Percentiles rank a stretch among this genome's conserved stretches.
phyloP scores from a whole-genome alignment of 371 early-diverging fungal genomes.

The Funneliformis caledonium region DNA sequence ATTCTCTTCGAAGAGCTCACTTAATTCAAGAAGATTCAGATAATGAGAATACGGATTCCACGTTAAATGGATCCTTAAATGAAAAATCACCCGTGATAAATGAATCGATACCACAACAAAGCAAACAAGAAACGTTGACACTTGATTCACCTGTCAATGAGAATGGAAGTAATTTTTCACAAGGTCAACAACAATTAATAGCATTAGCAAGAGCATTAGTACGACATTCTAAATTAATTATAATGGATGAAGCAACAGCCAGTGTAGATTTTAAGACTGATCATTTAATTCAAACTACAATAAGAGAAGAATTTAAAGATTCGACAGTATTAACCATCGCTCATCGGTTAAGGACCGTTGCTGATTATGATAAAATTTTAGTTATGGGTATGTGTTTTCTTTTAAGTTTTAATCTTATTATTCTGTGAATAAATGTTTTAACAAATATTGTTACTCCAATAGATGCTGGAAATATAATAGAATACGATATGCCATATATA shows the following conservation, averaged over 20 bases:
- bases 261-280: conserved; percentile 73
- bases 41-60: background rate
- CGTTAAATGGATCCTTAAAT: background rate
- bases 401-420: background rate
- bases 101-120: background rate
- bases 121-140: background rate
- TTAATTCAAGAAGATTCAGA: conserved; percentile 44
- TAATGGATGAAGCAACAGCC: conserved; percentile 85
- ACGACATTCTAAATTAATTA: conserved; percentile 63
- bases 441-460: conserved; percentile 10
- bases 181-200: conserved; percentile 87
- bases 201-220: conserved; percentile 81
- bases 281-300: conserved; percentile 66
- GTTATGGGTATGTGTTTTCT: conserved; percentile 61
- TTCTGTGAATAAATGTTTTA: background rate
- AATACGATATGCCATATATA: conserved; percentile 63
- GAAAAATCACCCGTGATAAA: background rate
- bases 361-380: conserved; percentile 80
- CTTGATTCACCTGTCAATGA: conserved; percentile 62
- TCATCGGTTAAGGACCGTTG: conserved; percentile 73
- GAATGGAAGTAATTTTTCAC: conserved; percentile 75
- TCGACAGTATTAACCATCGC: conserved; percentile 69
- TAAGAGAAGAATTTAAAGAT: conserved; percentile 63
- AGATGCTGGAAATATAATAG: conserved; percentile 62
- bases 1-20: conserved; percentile 57